These are phyloP conservation scores for Rhodomyrtus tomentosa DNA, from an alignment of 345 rosid genomes.

Conservation along the genomic window DNA sequence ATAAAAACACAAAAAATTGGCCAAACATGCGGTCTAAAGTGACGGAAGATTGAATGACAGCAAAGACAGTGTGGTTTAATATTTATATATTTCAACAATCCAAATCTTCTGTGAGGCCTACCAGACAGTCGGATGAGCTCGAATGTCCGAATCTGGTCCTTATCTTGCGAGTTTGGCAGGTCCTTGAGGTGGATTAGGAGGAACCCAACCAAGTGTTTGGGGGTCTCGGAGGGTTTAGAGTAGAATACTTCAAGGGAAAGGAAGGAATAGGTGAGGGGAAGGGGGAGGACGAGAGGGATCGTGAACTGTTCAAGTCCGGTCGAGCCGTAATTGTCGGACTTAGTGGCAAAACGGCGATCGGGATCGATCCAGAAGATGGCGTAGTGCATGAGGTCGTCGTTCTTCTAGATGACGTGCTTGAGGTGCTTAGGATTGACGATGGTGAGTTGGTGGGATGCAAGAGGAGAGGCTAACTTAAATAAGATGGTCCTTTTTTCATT, in stretches of 20 bases:
- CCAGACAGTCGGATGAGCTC: conserved; percentile 81
- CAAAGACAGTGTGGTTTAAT: too few relatives aligned
- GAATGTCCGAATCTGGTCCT: conserved; percentile 12
- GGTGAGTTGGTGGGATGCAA: conserved; percentile 4
- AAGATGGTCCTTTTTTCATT: too few relatives aligned
- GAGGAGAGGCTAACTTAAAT: too few relatives aligned
- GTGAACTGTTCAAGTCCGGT: conserved; percentile 38
- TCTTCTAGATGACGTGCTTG: conserved; percentile 82
- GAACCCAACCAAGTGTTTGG: conserved; percentile 75
- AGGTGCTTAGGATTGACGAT: conserved; percentile 50
- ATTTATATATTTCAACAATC: too few relatives aligned
- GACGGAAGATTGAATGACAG: too few relatives aligned
- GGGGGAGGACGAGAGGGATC: conserved; percentile 20
- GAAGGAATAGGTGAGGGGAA: conserved; percentile 16
- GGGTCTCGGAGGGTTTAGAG: conserved; percentile 45
- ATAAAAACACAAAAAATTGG: too few relatives aligned
- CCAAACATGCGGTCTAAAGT: too few relatives aligned
- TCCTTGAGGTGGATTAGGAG: conserved; percentile 23
- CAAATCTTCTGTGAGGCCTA: conserved; percentile 84
- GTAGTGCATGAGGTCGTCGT: conserved; percentile 53
- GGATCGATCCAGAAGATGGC: conserved; percentile 71
- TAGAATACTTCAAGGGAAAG: conserved; percentile 52
- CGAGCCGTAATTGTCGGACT: conserved; percentile 54
- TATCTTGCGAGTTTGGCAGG: conserved; percentile 34
- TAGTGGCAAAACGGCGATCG: conserved; percentile 32